These are phyloP conservation scores for Trametes coccinea DNA, from an alignment of 768 basidiomycete genomes.

Conservation along the genomic window DNA sequence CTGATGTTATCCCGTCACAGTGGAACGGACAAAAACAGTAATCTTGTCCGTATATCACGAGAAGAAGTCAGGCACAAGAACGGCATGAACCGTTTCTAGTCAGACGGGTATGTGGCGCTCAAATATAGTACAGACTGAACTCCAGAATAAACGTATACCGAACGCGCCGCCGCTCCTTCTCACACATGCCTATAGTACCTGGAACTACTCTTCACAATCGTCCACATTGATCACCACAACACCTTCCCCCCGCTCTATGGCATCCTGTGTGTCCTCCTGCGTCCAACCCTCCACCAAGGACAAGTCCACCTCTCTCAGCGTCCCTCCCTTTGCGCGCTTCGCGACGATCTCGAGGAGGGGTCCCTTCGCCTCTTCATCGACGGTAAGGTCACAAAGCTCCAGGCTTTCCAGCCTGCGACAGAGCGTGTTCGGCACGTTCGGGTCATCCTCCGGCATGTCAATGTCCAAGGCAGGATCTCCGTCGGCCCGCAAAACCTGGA, in stretches of 20 bases:
- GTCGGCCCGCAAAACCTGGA: neutral
- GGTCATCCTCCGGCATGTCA: neutral
- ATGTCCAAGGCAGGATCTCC: neutral
- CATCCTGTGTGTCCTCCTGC: neutral
- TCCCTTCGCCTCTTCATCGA: neutral
- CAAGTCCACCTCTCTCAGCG: neutral
- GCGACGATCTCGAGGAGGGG: neutral
- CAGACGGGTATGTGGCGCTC: too few relatives aligned
- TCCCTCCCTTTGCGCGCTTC: neutral
- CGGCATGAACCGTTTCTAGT: too few relatives aligned
- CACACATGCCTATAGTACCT: too few relatives aligned
- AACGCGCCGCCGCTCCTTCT: too few relatives aligned
- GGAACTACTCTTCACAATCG: neutral
- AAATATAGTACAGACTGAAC: too few relatives aligned
- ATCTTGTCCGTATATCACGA: too few relatives aligned
- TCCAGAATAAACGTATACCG: too few relatives aligned
- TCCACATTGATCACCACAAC: neutral
- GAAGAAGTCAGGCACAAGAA: too few relatives aligned
- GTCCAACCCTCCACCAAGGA: neutral
- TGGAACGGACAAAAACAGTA: too few relatives aligned
- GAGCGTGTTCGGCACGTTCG: neutral
- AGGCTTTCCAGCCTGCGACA: neutral
- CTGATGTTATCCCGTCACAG: too few relatives aligned
- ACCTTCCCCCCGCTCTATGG: neutral
- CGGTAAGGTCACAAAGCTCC: neutral